A percentile compares a stretch with the other conserved stretches of the same genome.
Evolutionary conservation across 169 alveolate species (phyloP).

Genomic region (Cryptosporidium felis): DNA sequence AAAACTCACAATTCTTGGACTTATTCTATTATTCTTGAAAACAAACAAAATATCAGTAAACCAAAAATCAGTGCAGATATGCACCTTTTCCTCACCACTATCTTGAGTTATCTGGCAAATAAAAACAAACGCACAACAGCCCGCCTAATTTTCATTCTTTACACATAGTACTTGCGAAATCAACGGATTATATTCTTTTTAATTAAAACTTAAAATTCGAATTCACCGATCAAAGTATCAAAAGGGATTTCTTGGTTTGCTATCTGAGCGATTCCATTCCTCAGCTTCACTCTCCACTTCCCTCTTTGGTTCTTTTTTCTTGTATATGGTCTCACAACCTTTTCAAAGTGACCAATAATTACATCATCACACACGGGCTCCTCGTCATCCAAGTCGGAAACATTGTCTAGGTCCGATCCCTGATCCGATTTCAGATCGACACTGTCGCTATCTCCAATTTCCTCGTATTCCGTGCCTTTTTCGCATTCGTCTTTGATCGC

Average conservation of each 20-base stretch:
- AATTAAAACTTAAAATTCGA: slow-evolving; percentile 51
- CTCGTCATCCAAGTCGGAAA: slow-evolving; percentile 53
- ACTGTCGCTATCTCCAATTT: not conserved
- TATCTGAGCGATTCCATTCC: slow-evolving; percentile 67
- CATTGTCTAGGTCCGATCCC: slow-evolving; percentile 34
- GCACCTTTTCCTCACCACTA: too few species aligned
- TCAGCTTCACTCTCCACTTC: slow-evolving; percentile 41
- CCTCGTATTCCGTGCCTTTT: too few species aligned
- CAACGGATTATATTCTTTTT: not conserved
- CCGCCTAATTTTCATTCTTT: too few species aligned
- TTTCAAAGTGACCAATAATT: slow-evolving; percentile 57
- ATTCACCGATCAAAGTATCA: slow-evolving; percentile 63
- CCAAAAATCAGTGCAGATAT: too few species aligned
- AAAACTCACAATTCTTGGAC: not conserved
- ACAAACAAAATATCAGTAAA: too few species aligned
- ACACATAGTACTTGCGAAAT: not conserved
- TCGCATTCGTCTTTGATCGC: not conserved
- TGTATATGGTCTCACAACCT: slow-evolving; percentile 40
- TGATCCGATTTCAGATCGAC: not conserved
- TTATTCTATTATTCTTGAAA: too few species aligned
- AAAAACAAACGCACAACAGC: too few species aligned
- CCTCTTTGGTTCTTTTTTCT: slow-evolving; percentile 55
- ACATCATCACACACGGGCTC: slow-evolving; percentile 58
- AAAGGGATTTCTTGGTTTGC: slow-evolving; percentile 54
- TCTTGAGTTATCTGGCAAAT: too few species aligned